Base-by-base conservation (phyloP, 2,329 filamentous ascomycete genomes). In the Colletotrichum sp. region DNA sequence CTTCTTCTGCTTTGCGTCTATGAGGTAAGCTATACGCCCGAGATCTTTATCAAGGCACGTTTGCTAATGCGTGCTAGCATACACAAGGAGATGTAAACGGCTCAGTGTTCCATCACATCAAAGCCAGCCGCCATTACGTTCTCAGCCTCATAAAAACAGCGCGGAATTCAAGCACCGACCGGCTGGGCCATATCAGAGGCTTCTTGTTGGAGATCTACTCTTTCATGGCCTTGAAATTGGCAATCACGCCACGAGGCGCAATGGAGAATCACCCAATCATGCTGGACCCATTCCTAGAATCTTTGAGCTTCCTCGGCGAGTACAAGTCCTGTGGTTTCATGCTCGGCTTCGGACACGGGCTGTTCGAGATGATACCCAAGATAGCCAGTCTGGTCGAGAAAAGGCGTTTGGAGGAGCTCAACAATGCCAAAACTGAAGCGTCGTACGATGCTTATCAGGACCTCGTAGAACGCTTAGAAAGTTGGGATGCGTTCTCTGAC, bases 361-460 rank as follows among this genome's bases (percentile, higher is more conserved):
- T 66, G 15, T 66, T 66, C 0, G 24, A 15, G 24, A 26, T 66
- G 36, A 15, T 66, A 24, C 36, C 63, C 18, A 6, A 44, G 16
- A 66, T 66, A 5, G 34, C 63, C 24, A 9, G 26, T 13, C 24
- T 66, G 0, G 63, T 49, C 26, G 63, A 66, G 36, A 49, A 44
- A 13, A 5, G 63, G 3, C 63, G 63, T 1, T 15, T 66, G 15
- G 63, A 66, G 26, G 63, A 30, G 24, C 34, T 66, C n/a, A 66
- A n/a, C 63, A 52, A 52, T 3, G 26, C 34, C 36, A 32, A 16
- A 15, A 8, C 36, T 8, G 39, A 6, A 13, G 36, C 21, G 0
- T 12, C 36, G 0, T 6, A 12, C 1, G 10, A 32, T 8, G 8
- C 24, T 2, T 66, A 30, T 1, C 7, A 52, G 18, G 4, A n/a